Conservation (phyloP, 805 yeast species). For the Lipomyces starkeyi region DNA sequence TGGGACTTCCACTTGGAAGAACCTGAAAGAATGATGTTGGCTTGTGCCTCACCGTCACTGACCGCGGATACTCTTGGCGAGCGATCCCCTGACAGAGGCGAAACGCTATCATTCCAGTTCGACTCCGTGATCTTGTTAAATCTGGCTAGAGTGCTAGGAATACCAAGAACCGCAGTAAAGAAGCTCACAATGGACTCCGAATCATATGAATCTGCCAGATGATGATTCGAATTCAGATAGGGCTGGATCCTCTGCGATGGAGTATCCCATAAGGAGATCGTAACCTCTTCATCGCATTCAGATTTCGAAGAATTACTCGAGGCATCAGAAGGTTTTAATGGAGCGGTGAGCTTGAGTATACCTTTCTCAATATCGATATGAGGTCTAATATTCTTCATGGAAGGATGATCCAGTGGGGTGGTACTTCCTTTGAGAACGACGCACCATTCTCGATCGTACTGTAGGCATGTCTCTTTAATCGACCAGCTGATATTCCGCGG, state of each 20-base stretch:
- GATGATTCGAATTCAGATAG: not conserved
- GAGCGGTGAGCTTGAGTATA: not conserved
- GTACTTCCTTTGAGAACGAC: not conserved
- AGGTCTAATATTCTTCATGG: conserved; percentile 3
- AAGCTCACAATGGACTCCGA: not conserved
- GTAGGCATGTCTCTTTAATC: not conserved
- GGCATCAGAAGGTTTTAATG: not conserved
- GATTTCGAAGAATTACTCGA: not conserved
- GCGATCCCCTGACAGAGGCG: not conserved
- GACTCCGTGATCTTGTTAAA: not conserved
- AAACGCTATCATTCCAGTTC: not conserved
- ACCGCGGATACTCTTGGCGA: not conserved
- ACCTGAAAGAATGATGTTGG: not conserved
- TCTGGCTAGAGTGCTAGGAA: conserved; percentile 7
- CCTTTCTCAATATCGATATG: conserved; percentile 1
- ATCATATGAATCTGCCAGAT: not conserved
- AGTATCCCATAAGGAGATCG: not conserved
- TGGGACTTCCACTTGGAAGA: not conserved
- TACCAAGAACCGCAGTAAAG: not conserved
- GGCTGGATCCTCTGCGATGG: not conserved
- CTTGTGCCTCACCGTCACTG: not conserved
- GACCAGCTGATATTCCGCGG: not conserved
- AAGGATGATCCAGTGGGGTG: not conserved
- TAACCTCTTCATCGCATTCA: not conserved
- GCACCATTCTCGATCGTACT: conserved; percentile 6